A percentile compares a stretch with the other conserved stretches of the same genome.
Evolutionary conservation across 2,329 filamentous ascomycete species (phyloP).

Genomic region (Alternaria atra): DNA sequence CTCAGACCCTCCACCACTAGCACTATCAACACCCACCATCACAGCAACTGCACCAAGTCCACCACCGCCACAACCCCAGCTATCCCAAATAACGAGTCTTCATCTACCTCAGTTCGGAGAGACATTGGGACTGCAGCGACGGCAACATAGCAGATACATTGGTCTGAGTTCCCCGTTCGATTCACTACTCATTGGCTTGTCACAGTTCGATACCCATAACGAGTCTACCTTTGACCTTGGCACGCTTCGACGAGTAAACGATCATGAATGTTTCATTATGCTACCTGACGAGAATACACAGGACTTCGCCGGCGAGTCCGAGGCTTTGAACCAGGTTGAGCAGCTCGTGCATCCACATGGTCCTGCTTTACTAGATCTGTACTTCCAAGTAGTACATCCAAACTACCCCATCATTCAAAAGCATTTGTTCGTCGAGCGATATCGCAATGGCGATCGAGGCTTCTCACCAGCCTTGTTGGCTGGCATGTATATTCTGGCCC

Average conservation of each 20-base stretch:
- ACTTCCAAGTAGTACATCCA: constrained; percentile 82
- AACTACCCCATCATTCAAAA: constrained; percentile 86
- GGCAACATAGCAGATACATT: constrained; percentile 84
- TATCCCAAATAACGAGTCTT: constrained; percentile 40
- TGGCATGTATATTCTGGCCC: constrained; percentile 82
- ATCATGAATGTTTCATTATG: constrained; percentile 81
- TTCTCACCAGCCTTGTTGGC: constrained; percentile 80
- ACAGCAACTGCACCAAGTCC: constrained; percentile 52
- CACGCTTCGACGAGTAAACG: constrained; percentile 76
- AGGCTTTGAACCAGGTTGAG: constrained; percentile 77
- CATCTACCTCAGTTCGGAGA: constrained; percentile 55
- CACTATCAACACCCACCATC: constrained; percentile 51
- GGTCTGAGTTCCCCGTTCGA: constrained; percentile 85
- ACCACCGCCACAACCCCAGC: constrained; percentile 41
- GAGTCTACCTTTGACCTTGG: constrained; percentile 75
- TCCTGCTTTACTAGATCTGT: constrained; percentile 78
- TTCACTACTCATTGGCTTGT: constrained; percentile 81
- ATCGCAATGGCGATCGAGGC: constrained; percentile 74
- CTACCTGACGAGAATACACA: constrained; percentile 77
- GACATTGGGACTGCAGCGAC: constrained; percentile 75
- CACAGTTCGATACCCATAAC: constrained; percentile 80
- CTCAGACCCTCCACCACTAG: constrained; percentile 51
- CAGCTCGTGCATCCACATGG: constrained; percentile 78
- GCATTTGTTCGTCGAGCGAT: constrained; percentile 79
- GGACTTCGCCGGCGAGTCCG: constrained; percentile 73